Conservation (phyloP, 371 early-diverging fungal genomes). For the Syncephalastrum racemosum region DNA sequence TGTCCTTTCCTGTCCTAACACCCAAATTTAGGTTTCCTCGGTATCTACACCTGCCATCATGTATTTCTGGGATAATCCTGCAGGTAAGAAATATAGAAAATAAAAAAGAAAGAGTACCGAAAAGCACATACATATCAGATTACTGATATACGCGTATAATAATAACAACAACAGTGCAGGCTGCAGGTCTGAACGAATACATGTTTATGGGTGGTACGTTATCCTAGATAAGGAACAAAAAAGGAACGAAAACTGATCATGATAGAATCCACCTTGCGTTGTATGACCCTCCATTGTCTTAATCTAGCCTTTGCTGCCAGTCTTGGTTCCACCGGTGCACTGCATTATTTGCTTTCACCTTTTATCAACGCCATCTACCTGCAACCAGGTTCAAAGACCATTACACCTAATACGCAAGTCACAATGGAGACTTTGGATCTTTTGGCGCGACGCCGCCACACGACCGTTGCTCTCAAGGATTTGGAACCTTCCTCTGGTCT, state of each 20-base stretch:
- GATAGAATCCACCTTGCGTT: slow-evolving; percentile 35
- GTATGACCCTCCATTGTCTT: slow-evolving; percentile 23
- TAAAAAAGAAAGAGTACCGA: neutral
- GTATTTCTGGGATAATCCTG: slow-evolving; percentile 47
- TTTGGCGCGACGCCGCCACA: slow-evolving; percentile 26
- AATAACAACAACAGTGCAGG: slow-evolving; percentile 4
- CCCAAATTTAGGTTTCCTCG: slow-evolving; percentile 32
- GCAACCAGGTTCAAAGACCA: slow-evolving; percentile 17
- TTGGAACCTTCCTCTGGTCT: slow-evolving; percentile 24
- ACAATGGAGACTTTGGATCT: slow-evolving; percentile 46
- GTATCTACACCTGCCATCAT: slow-evolving; percentile 38
- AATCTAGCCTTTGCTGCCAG: slow-evolving; percentile 43
- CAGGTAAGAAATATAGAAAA: slow-evolving; percentile 22
- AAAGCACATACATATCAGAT: neutral
- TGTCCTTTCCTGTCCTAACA: neutral
- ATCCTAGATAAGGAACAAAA: neutral
- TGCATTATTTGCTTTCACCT: slow-evolving; percentile 44
- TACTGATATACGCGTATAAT: slow-evolving; percentile 15
- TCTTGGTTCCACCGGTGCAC: slow-evolving; percentile 45
- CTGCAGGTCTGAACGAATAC: slow-evolving; percentile 24
- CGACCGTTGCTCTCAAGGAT: slow-evolving; percentile 35
- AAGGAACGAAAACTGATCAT: neutral
- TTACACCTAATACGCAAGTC: slow-evolving; percentile 40
- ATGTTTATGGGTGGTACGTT: slow-evolving; percentile 45
- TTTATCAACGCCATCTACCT: slow-evolving; percentile 39